Percentiles rank a stretch among this genome's conserved stretches.
These are phyloP conservation scores for Sanguinoderma infundibulare DNA, from an alignment of 1,284 basidiomycete species.

Conservation along the genomic window DNA sequence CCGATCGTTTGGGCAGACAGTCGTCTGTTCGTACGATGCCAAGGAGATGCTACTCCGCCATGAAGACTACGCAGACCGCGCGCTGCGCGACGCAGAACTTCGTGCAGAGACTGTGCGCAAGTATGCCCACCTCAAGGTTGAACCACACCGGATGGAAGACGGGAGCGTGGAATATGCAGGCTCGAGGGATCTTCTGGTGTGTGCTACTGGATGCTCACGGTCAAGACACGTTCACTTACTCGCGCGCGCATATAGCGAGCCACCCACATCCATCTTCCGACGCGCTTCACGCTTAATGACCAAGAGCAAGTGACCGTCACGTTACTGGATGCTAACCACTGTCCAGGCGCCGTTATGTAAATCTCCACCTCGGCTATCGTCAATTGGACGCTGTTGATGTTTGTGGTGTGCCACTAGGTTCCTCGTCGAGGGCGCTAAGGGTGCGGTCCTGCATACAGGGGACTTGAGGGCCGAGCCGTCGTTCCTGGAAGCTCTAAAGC, in stretches of 20 bases:
- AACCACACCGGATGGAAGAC: slow-evolving; percentile 50
- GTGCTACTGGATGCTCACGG: slow-evolving; percentile 26
- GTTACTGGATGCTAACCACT: slow-evolving; percentile 91
- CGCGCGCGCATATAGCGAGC: slow-evolving; percentile 40
- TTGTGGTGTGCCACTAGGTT: slow-evolving; percentile 60
- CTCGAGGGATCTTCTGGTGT: slow-evolving; percentile 68
- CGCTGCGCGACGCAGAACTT: slow-evolving; percentile 54
- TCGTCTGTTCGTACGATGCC: slow-evolving; percentile 80
- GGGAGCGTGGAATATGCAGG: slow-evolving; percentile 51
- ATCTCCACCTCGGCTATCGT: slow-evolving; percentile 28
- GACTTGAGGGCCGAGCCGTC: slow-evolving; percentile 88
- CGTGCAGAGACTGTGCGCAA: slow-evolving; percentile 62
- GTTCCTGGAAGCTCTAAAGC: slow-evolving; percentile 70
- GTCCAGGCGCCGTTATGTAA: slow-evolving; percentile 91
- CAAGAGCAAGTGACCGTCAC: slow-evolving; percentile 73
- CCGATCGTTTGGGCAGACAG: slow-evolving; percentile 66
- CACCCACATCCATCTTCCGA: slow-evolving; percentile 67
- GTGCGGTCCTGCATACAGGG: slow-evolving; percentile 88
- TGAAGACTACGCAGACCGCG: slow-evolving; percentile 70
- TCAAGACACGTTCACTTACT: background rate
- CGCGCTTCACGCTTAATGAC: slow-evolving; percentile 59
- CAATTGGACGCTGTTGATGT: background rate
- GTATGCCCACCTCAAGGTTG: slow-evolving; percentile 69
- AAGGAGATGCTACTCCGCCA: slow-evolving; percentile 83
- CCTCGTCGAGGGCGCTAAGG: slow-evolving; percentile 76